phyloP scores from a whole-genome alignment of 345 rosid species.

The Linum trigynum region DNA sequence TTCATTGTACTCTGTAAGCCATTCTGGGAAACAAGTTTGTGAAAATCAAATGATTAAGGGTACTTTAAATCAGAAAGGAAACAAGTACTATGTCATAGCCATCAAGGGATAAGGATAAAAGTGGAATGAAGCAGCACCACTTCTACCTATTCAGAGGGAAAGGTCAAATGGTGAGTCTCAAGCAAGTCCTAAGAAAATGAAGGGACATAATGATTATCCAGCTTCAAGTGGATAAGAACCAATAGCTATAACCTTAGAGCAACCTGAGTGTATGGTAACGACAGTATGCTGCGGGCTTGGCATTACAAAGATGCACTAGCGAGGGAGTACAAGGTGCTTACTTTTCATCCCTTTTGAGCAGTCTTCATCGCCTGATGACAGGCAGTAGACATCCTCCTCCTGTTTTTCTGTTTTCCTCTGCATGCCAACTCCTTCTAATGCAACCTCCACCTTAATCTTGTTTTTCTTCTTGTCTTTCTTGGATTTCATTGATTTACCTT shows the following conservation, averaged over 20 bases:
- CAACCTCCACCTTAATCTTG: background rate
- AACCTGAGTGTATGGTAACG: no score
- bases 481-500: background rate
- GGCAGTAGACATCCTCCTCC: background rate
- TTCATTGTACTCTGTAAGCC: conserved; percentile 63
- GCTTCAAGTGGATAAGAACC: no score
- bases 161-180: no score
- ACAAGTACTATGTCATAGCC: background rate
- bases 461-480: background rate
- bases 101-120: no score
- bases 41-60: conserved; percentile 11
- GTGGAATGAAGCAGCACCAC: no score
- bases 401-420: background rate
- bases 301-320: background rate
- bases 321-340: background rate
- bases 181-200: no score
- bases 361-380: conserved; percentile 2
- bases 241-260: no score
- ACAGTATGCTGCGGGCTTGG: background rate
- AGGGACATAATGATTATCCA: no score
- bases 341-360: conserved; percentile 6
- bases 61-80: background rate
- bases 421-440: background rate
- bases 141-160: no score
- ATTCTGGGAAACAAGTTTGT: conserved; percentile 42